Percentiles rank a stretch among this genome's conserved stretches.
phyloP scores from a whole-genome alignment of 176 grass and related monocot species.

The Typha latifolia region DNA sequence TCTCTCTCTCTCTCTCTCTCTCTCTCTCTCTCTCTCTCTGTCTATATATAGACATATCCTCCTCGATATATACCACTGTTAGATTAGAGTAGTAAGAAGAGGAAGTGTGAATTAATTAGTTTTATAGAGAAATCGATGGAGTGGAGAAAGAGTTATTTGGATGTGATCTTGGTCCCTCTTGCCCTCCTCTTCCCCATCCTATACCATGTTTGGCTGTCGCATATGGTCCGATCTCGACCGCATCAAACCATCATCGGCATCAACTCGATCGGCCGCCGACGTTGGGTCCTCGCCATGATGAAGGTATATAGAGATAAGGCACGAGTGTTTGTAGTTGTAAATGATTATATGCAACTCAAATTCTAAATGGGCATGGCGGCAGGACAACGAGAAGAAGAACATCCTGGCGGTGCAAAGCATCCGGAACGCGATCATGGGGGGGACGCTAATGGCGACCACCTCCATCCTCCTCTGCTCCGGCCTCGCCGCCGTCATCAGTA shows the following conservation, averaged over 20 bases:
- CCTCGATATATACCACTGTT: too few relatives aligned
- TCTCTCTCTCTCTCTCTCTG: too few relatives aligned
- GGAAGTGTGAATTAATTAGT: too few relatives aligned
- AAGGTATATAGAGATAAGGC: too few relatives aligned
- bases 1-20: too few relatives aligned
- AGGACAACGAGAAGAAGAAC: constrained; percentile 83
- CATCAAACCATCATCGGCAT: constrained; percentile 53
- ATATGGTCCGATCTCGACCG: constrained; percentile 36
- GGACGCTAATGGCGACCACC: constrained; percentile 84
- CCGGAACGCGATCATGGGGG: constrained; percentile 90
- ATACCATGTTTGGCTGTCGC: constrained; percentile 92
- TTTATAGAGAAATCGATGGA: constrained; percentile 28
- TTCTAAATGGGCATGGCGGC: neutral
- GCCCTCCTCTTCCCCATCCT: constrained; percentile 46
- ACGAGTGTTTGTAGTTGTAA: neutral
- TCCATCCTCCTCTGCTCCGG: constrained; percentile 86
- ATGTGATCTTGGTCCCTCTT: constrained; percentile 51
- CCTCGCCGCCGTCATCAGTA: constrained; percentile 88
- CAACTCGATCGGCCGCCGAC: constrained; percentile 48
- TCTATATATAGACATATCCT: too few relatives aligned
- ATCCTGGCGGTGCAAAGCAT: constrained; percentile 83
- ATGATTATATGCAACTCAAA: neutral
- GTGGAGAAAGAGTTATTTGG: constrained; percentile 76
- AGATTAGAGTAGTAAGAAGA: too few relatives aligned
- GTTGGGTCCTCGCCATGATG: constrained; percentile 60